phyloP scores from a whole-genome alignment of 768 basidiomycete species.

The Kwoniella sp. region DNA sequence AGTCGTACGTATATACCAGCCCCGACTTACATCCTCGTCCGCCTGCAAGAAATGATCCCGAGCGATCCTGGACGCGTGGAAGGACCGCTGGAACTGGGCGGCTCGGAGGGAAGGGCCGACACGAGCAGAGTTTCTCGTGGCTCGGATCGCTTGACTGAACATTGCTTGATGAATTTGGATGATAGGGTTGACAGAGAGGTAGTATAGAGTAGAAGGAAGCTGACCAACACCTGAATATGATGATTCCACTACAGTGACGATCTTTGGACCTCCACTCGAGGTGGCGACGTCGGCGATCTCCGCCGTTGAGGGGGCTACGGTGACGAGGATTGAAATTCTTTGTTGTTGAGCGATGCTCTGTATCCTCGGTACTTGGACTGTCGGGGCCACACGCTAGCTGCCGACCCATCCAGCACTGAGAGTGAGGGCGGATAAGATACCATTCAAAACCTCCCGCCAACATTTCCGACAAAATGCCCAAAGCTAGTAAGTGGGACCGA shows the following conservation, averaged over 20 bases:
- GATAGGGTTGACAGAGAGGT: background rate
- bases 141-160: background rate
- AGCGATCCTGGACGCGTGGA: slow-evolving; percentile 25
- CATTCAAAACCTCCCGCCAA: too few species aligned
- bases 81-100: slow-evolving; percentile 10
- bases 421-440: too few species aligned
- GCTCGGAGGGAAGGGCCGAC: slow-evolving; percentile 9
- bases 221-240: background rate
- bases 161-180: background rate
- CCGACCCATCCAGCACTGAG: too few species aligned
- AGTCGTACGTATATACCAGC: too few species aligned
- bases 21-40: slow-evolving; percentile 25
- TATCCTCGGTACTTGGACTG: too few species aligned
- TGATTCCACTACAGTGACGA: background rate
- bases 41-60: slow-evolving; percentile 32
- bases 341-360: too few species aligned
- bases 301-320: background rate
- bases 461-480: slow-evolving; percentile 42
- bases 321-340: too few species aligned
- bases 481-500: slow-evolving; percentile 30
- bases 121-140: background rate
- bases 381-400: too few species aligned
- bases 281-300: slow-evolving; percentile 9
- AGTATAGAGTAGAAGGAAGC: background rate
- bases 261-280: too few species aligned